Evolutionary conservation across 2,329 filamentous ascomycete genomes (phyloP).

Genomic region (Claviceps maximensis): DNA sequence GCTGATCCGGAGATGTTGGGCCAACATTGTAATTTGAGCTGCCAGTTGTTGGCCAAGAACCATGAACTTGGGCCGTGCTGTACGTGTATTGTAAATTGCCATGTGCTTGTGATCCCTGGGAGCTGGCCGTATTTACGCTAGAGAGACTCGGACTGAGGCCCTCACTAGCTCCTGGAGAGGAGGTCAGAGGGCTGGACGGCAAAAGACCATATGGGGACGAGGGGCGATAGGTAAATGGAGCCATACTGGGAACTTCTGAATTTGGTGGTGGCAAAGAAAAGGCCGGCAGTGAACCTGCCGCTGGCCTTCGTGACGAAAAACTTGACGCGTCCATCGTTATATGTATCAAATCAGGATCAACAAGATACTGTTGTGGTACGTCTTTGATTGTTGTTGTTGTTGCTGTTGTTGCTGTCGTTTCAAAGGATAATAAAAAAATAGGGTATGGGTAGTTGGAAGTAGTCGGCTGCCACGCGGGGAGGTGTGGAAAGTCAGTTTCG

Average conservation of each 20-base stretch:
- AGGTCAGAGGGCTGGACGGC: conserved; percentile 21
- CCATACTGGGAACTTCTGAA: conserved; percentile 24
- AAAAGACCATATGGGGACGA: conserved; percentile 15
- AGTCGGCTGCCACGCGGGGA: background rate
- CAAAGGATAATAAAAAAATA: background rate
- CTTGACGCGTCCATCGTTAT: conserved; percentile 18
- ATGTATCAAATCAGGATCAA: background rate
- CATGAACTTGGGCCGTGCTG: conserved; percentile 32
- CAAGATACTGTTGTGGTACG: background rate
- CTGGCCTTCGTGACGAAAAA: conserved; percentile 22
- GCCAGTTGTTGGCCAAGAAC: conserved; percentile 46
- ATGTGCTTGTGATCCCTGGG: conserved; percentile 42
- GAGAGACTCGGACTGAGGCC: conserved; percentile 48
- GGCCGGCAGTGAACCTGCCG: conserved; percentile 20
- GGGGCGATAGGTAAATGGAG: conserved; percentile 10
- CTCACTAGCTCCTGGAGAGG: conserved; percentile 39
- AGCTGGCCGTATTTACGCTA: conserved; percentile 46
- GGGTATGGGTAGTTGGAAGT: background rate
- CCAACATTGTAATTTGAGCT: conserved; percentile 38
- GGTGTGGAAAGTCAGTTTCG: background rate
- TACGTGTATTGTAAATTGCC: conserved; percentile 36
- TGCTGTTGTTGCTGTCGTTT: background rate
- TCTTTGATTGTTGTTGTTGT: background rate
- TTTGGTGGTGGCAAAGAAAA: conserved; percentile 24
- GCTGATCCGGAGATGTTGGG: conserved; percentile 22